phyloP scores from a whole-genome alignment of 805 yeast species.

The Zygoascus ofunaensis region DNA sequence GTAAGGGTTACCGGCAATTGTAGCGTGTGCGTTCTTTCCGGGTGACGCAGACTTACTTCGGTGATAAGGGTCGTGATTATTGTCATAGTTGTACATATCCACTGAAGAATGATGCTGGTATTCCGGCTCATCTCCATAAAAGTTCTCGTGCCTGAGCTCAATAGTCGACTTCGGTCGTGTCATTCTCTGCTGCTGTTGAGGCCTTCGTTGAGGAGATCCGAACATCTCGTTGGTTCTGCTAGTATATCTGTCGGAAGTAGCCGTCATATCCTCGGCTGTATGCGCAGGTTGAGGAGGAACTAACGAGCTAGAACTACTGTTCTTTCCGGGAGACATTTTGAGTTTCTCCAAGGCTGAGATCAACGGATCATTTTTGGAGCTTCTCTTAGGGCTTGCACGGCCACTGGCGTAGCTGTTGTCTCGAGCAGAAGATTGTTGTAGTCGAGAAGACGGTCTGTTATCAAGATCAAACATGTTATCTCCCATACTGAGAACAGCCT shows the following conservation, averaged over 20 bases:
- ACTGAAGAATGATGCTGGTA: conserved; percentile 16
- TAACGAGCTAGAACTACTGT: conserved; percentile 8
- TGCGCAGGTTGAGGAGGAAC: conserved; percentile 27
- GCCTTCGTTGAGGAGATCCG: conserved; percentile 1
- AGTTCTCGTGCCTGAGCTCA: conserved; percentile 8
- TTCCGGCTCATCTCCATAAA: conserved; percentile 10
- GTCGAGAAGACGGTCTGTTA: conserved; percentile 2
- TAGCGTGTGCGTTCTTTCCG: conserved; percentile 4
- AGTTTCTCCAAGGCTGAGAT: conserved; percentile 44
- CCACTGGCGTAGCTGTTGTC: conserved; percentile 5
- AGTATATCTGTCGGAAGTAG: conserved; percentile 22
- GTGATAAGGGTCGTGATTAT: conserved; percentile 8
- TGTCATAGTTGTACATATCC: conserved; percentile 5
- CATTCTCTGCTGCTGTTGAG: conserved; percentile 8
- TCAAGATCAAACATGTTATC: conserved; percentile 26
- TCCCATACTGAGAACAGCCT: conserved; percentile 21
- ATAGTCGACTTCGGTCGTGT: conserved; percentile 18
- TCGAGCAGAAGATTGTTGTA: not conserved
- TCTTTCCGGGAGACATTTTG: conserved; percentile 18
- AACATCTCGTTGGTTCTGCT: conserved; percentile 21
- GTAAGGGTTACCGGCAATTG: conserved; percentile 2
- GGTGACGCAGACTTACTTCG: conserved; percentile 17
- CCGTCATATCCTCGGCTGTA: conserved; percentile 36
- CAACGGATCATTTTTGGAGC: conserved; percentile 37
- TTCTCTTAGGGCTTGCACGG: conserved; percentile 15